phyloP scores from a whole-genome alignment of 1,284 basidiomycete genomes.

The Ceratobasidium sp. region DNA sequence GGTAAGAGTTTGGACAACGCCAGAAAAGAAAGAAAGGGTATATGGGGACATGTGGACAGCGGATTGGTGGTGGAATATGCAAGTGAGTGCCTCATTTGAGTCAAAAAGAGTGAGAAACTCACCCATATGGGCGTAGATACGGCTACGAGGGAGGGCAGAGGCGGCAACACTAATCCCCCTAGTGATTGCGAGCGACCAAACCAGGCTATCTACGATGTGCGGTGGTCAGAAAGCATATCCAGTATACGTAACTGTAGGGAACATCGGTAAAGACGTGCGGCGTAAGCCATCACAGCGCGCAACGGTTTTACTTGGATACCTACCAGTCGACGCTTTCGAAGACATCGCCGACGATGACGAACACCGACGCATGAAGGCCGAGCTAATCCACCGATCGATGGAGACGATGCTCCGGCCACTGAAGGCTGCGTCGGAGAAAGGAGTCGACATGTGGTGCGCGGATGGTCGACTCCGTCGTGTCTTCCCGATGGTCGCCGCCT shows the following conservation, averaged over 20 bases:
- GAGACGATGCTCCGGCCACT: background rate
- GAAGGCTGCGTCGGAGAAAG: background rate
- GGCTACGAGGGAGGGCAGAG: background rate
- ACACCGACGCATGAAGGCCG: too few species aligned
- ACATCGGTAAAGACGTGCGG: conserved; percentile 22
- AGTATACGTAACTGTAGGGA: too few species aligned
- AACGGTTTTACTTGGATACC: conserved; percentile 33
- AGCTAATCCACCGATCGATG: background rate
- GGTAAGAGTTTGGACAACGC: too few species aligned
- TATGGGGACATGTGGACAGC: conserved; percentile 38
- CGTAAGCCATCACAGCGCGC: conserved; percentile 10
- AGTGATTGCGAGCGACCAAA: conserved; percentile 39
- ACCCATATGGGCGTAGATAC: background rate
- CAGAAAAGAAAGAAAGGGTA: background rate
- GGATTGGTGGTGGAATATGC: conserved; percentile 40
- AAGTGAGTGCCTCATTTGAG: background rate
- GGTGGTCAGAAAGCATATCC: too few species aligned
- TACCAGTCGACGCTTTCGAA: conserved; percentile 20
- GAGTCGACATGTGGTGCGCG: background rate
- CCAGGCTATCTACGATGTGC: conserved; percentile 33
- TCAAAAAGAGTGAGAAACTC: background rate
- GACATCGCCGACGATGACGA: background rate
- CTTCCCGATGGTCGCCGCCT: too few species aligned
- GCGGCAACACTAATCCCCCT: conserved; percentile 34
- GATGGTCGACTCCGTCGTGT: background rate